Evolutionary conservation across 192 early-diverging fungal genomes (phyloP).

Genomic region (Physocladia obscura): DNA sequence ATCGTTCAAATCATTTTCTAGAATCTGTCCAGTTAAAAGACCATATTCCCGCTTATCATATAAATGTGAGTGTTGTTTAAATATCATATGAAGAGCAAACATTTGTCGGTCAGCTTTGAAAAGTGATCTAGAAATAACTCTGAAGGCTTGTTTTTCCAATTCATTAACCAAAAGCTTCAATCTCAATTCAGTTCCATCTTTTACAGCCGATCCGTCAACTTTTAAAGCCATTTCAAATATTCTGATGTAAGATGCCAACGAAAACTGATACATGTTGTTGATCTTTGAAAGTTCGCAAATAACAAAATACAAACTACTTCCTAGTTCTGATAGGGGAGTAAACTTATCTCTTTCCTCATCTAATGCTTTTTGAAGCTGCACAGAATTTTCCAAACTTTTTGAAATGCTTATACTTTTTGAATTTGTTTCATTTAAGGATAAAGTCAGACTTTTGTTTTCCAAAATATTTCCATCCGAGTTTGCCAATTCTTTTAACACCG

Average conservation of each 20-base stretch:
- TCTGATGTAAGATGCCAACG: conserved; percentile 43
- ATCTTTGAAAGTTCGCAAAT: conserved; percentile 48
- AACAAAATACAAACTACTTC: conserved; percentile 52
- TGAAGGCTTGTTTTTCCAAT: conserved; percentile 47
- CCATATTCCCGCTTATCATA: conserved; percentile 55
- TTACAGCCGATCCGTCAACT: conserved; percentile 33
- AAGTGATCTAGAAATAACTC: conserved; percentile 47
- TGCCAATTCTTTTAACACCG: conserved; percentile 54
- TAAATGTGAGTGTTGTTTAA: conserved; percentile 37
- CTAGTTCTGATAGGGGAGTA: conserved; percentile 47
- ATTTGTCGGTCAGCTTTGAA: conserved; percentile 57
- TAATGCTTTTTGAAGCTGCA: conserved; percentile 47
- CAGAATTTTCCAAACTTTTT: conserved; percentile 49
- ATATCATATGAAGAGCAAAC: conserved; percentile 52
- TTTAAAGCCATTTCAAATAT: conserved; percentile 49
- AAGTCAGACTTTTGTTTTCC: conserved; percentile 55
- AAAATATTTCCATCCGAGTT: conserved; percentile 61
- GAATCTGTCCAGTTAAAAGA: conserved; percentile 44
- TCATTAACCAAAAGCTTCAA: conserved; percentile 42
- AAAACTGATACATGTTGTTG: conserved; percentile 63
- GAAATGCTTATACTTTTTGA: conserved; percentile 54
- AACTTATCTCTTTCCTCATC: conserved; percentile 59
- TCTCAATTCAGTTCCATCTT: conserved; percentile 49
- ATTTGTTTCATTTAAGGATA: conserved; percentile 55
- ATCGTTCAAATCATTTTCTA: conserved; percentile 38